Conservation (phyloP, 768 basidiomycete genomes). For the Xerocomellus dryophilus region DNA sequence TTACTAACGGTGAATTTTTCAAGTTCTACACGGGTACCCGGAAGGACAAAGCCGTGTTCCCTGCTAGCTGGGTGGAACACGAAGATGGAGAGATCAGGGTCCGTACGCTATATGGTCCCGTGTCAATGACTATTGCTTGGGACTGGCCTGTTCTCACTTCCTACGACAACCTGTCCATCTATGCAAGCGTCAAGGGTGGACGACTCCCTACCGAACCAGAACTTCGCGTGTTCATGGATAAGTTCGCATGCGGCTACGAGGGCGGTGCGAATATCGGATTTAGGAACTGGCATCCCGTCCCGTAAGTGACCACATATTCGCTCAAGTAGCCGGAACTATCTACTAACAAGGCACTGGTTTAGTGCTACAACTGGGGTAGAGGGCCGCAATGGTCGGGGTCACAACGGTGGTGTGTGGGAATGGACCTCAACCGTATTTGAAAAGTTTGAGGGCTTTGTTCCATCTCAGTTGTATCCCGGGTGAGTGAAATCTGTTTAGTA, state of each 20-base stretch:
- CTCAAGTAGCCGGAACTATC: background rate
- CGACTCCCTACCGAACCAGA: slow-evolving; percentile 90
- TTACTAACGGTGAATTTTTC: slow-evolving; percentile 87
- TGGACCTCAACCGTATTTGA: slow-evolving; percentile 88
- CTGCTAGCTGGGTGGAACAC: slow-evolving; percentile 25
- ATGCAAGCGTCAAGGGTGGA: slow-evolving; percentile 86
- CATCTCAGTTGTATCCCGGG: slow-evolving; percentile 84
- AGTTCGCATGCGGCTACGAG: slow-evolving; percentile 69
- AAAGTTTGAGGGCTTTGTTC: slow-evolving; percentile 67
- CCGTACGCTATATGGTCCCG: slow-evolving; percentile 83
- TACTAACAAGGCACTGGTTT: background rate
- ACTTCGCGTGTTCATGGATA: slow-evolving; percentile 73
- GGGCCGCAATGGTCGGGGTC: slow-evolving; percentile 52
- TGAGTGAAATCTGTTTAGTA: slow-evolving; percentile 31
- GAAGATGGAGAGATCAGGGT: slow-evolving; percentile 43
- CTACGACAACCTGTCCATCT: slow-evolving; percentile 74
- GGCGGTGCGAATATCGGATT: slow-evolving; percentile 84
- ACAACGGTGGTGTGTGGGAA: slow-evolving; percentile 97
- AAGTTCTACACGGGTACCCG: slow-evolving; percentile 52
- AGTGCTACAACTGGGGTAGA: slow-evolving; percentile 69
- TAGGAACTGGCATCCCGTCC: slow-evolving; percentile 89
- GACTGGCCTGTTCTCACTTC: slow-evolving; percentile 86
- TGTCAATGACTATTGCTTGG: slow-evolving; percentile 69
- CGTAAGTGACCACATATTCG: slow-evolving; percentile 50
- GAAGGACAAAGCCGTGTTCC: slow-evolving; percentile 39